Percentiles rank a stretch among this genome's conserved stretches.
Conservation (phyloP, 768 basidiomycete species). For the Chalciporus piperatus region DNA sequence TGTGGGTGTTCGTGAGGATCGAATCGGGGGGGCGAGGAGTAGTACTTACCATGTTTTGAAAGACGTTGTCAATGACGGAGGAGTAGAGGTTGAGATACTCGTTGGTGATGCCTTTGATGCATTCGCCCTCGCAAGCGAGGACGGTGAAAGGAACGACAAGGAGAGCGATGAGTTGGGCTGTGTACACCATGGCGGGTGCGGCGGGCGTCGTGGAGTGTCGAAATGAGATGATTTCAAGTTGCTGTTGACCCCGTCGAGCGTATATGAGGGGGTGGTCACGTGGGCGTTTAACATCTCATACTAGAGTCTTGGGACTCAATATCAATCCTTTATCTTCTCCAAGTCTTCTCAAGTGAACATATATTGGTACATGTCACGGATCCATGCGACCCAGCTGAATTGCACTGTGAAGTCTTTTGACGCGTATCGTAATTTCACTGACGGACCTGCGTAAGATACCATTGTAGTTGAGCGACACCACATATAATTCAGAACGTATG, state of each 20-base stretch:
- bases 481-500: not conserved
- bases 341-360: not conserved
- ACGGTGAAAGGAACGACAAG: slow-evolving; percentile 37
- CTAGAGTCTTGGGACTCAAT: not conserved
- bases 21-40: no score
- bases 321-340: not conserved
- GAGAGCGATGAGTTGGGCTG: slow-evolving; percentile 21
- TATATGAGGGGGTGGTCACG: slow-evolving; percentile 15
- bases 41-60: slow-evolving; percentile 43
- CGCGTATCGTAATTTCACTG: not conserved
- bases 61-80: slow-evolving; percentile 35
- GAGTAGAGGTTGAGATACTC: slow-evolving; percentile 53
- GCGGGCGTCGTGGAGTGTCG: slow-evolving; percentile 9
- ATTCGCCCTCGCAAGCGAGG: slow-evolving; percentile 67
- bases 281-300: slow-evolving; percentile 12
- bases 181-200: slow-evolving; percentile 18
- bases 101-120: slow-evolving; percentile 58
- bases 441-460: no score
- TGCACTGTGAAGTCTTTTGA: not conserved
- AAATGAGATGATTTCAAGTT: not conserved
- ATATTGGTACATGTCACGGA: not conserved
- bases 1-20: not conserved
- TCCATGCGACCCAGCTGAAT: not conserved
- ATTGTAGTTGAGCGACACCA: not conserved
- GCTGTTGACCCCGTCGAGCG: slow-evolving; percentile 1